Evolutionary conservation across 352 stramenopile genomes (phyloP), one percentile per base, ranked within the genome.

Genomic region (Pythium myriotylum): DNA sequence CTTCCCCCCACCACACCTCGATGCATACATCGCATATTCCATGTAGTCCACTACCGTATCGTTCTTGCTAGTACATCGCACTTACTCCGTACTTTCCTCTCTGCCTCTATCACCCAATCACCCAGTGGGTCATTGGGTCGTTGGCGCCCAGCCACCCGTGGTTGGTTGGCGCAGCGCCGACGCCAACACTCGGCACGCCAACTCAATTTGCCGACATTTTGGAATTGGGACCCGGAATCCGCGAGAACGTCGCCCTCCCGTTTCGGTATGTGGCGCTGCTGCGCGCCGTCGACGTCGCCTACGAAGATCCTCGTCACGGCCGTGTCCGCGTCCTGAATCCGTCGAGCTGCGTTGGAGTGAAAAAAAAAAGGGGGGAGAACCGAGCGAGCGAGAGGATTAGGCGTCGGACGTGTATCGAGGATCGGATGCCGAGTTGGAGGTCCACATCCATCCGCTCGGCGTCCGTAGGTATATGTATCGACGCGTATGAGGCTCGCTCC

Each of bases 381-480:
- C 47, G 17, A 51, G 49, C n/a, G 43, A 57, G 60, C 43, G 60
- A 67, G 60, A 61, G 60, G 56, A 61, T 67, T 58, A 62, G 64
- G 62, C 62, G 49, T 63, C 54, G 61, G 49, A 63, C 41, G 62
- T 92, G 75, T 82, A 92, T 92, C 84, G 79, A 92, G 84, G 84
- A 92, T 92, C 84, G 84, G 84, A 92, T 86, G 66, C 27, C 47
- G 52, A n/a, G n/a, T n/a, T n/a, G n/a, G n/a, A n/a, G n/a, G n/a
- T n/a, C n/a, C n/a, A n/a, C n/a, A n/a, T n/a, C n/a, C n/a, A n/a
- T n/a, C n/a, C n/a, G 29, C 52, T 39, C 49, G 68, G 81, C 66
- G 82, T 92, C 84, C 84, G 84, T 92, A 92, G 84, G 81, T 92
- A 91, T 92, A 89, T 86, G 75, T 88, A 82, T 89, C 59, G 74